These are phyloP conservation scores for Irpex rosettiformis DNA, from an alignment of 1,284 basidiomycete species.

Conservation along the genomic window DNA sequence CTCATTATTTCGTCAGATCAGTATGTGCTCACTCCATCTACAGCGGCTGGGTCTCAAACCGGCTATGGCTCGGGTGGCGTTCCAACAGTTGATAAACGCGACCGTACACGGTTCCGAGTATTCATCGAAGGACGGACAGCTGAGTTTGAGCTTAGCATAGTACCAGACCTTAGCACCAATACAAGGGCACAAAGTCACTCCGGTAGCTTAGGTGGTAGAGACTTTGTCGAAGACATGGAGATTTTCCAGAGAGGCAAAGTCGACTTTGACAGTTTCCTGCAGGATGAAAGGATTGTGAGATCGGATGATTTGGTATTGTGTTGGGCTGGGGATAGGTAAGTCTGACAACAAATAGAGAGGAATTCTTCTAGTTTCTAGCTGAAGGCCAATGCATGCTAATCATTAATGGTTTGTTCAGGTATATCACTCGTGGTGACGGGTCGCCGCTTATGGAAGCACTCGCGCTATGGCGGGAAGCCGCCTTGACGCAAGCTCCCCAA, in stretches of 20 bases:
- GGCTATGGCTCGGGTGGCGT: constrained; percentile 48
- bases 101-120: constrained; percentile 53
- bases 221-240: constrained; percentile 49
- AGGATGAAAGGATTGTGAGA: constrained; percentile 49
- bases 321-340: constrained; percentile 62
- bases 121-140: constrained; percentile 51
- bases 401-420: constrained; percentile 34
- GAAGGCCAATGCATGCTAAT: not conserved
- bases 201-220: constrained; percentile 34
- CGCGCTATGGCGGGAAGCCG: constrained; percentile 53
- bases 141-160: constrained; percentile 62
- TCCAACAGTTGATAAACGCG: constrained; percentile 46
- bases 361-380: not conserved
- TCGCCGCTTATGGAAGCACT: constrained; percentile 68
- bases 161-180: constrained; percentile 20
- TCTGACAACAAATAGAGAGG: constrained; percentile 10
- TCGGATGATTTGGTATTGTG: constrained; percentile 59
- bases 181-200: constrained; percentile 2
- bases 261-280: constrained; percentile 51
- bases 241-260: constrained; percentile 54
- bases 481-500: constrained; percentile 35
- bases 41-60: not conserved
- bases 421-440: constrained; percentile 57
- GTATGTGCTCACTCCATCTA: too few relatives aligned
- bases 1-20: too few relatives aligned